Base-by-base conservation (phyloP, 192 early-diverging fungal genomes). In the Allomyces arbusculus region DNA sequence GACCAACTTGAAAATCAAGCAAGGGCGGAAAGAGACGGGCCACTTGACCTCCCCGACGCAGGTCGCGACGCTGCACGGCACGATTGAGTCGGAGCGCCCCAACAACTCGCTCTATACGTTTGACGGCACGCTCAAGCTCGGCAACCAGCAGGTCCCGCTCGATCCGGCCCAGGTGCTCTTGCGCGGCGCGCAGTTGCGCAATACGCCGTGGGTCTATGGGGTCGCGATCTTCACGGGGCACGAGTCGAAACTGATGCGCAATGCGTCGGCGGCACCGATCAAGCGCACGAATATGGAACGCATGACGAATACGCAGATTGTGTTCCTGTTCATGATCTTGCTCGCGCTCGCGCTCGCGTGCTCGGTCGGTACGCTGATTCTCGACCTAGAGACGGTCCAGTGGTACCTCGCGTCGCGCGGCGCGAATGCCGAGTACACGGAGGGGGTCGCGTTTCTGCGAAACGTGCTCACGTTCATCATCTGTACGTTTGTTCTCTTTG, bases 71-170 rank as follows among this genome's bases (percentile, higher is more conserved):
- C 86, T 63, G 73, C 73, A 25, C 90, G 91, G 9, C 75, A 86
- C 20, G 33, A 80, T 98, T 62, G 89, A 91, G 68, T 94, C 91
- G 4, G 95, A 98, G 73, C 81, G 86, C 24, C 93, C 95, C 14
- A 98, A 96, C 77, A 92, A 94, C 76, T 86, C 86, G 61, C 78
- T 98, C n/a, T 98, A 98, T 76, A 95, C 91, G 7, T 98, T 86
- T 66, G 91, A 94, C 70, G 95, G 90, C 44, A 84, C 84, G 14
- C 67, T 90, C 14, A 71, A 80, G 7, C 72, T 87, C 24, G 75
- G 71, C 16, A 70, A 72, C 61, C 84, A 87, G 44, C 90, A 94
- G 69, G 61, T 88, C 61, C 79, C 96, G 12, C 71, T 97, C 24
- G 89, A 91, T 64, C 96, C 94, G 4, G 87, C 83, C 12, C 92